These are phyloP conservation scores for Yamadazyma philogaea DNA, from an alignment of 805 yeast genomes.

Conservation along the genomic window DNA sequence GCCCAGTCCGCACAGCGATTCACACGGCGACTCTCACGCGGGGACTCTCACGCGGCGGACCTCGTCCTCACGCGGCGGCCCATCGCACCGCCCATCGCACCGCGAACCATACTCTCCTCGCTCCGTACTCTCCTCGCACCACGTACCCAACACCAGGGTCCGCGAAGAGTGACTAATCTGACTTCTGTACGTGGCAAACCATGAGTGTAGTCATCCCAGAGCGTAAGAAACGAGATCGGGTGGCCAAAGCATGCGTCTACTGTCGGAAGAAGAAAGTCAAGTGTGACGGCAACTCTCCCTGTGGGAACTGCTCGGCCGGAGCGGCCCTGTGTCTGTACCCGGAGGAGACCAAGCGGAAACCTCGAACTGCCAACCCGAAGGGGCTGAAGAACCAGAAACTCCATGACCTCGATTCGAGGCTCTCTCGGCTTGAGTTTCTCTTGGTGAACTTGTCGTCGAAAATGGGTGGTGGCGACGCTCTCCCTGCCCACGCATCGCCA, in stretches of 20 bases:
- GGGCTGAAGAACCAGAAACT: conserved; percentile 7
- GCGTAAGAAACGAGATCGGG: conserved; percentile 25
- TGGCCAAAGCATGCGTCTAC: conserved; percentile 36
- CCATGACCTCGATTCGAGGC: conserved; percentile 11
- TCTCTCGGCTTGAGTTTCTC: conserved; percentile 12
- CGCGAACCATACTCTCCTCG: too few relatives aligned
- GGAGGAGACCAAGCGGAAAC: conserved; percentile 14
- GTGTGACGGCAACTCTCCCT: conserved; percentile 36
- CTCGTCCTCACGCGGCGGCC: too few relatives aligned
- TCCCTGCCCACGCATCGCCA: background rate
- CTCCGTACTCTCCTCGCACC: too few relatives aligned
- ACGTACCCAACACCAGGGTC: too few relatives aligned
- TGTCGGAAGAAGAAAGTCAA: conserved; percentile 36
- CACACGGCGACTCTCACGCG: too few relatives aligned
- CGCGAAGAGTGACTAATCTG: too few relatives aligned
- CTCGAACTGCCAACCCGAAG: conserved; percentile 7
- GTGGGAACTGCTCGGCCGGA: conserved; percentile 31
- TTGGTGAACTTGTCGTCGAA: conserved; percentile 9
- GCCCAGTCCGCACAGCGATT: too few relatives aligned
- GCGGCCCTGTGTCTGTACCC: conserved; percentile 26
- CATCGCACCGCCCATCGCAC: too few relatives aligned
- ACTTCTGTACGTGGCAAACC: too few relatives aligned
- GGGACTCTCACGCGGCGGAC: too few relatives aligned
- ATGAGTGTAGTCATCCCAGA: conserved; percentile 7
- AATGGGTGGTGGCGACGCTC: conserved; percentile 2